These are phyloP conservation scores for Dinochytrium kinnereticum DNA, from an alignment of 371 early-diverging fungal species.

Conservation along the genomic window DNA sequence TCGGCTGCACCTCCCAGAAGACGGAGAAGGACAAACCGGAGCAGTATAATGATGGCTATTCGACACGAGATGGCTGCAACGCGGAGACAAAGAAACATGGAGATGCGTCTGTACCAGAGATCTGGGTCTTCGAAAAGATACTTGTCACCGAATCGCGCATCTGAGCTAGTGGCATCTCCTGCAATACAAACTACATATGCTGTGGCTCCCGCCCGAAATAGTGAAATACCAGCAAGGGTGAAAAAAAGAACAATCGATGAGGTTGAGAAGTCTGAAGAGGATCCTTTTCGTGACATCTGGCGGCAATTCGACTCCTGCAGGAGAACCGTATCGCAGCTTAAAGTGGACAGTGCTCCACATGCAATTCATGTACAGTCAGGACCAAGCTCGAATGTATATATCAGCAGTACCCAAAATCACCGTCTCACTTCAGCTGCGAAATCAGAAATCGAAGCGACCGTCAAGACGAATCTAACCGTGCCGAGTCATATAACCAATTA, in stretches of 20 bases:
- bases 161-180: too few species aligned
- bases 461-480: not conserved
- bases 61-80: conserved; percentile 15
- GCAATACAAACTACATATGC: not conserved
- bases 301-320: not conserved
- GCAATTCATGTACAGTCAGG: too few species aligned
- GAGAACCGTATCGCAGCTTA: not conserved
- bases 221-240: not conserved
- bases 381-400: too few species aligned
- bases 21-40: not conserved
- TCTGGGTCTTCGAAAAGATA: not conserved
- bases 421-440: not conserved
- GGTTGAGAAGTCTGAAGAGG: not conserved
- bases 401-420: not conserved
- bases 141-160: too few species aligned
- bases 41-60: conserved; percentile 5
- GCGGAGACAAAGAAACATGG: conserved; percentile 6
- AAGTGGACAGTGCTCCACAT: not conserved
- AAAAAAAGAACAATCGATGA: not conserved
- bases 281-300: not conserved
- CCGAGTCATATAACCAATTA: not conserved
- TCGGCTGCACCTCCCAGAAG: too few species aligned
- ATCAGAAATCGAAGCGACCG: not conserved
- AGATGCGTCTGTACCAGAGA: not conserved
- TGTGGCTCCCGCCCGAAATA: too few species aligned